Conservation (phyloP, 768 basidiomycete species). For the Tricholoma flavovirens region DNA sequence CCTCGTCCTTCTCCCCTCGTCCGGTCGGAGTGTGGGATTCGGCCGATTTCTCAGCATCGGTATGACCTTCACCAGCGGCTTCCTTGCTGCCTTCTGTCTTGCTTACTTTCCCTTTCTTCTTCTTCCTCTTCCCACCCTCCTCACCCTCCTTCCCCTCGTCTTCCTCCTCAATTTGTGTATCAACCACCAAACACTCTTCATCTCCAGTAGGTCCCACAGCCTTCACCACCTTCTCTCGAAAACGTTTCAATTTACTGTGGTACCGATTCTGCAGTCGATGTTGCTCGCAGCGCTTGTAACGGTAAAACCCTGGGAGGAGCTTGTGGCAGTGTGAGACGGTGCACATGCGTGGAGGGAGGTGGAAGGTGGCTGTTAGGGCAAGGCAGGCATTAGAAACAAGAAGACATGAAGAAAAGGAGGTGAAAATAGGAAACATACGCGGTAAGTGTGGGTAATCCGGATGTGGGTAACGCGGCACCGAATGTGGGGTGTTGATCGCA, state of each 20-base stretch:
- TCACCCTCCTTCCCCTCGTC: neutral
- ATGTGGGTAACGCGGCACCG: neutral
- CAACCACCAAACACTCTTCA: neutral
- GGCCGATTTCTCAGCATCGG: neutral
- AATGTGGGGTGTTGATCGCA: neutral
- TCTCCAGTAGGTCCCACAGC: neutral
- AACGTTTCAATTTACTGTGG: slow-evolving; percentile 46
- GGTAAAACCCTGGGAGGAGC: slow-evolving; percentile 40
- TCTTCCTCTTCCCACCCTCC: neutral
- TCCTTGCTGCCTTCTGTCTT: neutral
- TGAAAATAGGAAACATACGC: neutral
- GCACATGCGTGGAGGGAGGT: slow-evolving; percentile 42
- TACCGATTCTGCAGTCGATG: slow-evolving; percentile 52
- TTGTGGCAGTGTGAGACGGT: slow-evolving; percentile 54
- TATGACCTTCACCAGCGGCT: neutral
- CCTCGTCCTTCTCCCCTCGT: neutral
- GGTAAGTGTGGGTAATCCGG: neutral
- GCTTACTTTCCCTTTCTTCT: neutral
- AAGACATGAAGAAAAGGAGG: neutral
- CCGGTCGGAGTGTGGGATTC: neutral
- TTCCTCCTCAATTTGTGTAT: neutral
- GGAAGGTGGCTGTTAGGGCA: slow-evolving; percentile 7
- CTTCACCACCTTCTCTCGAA: slow-evolving; percentile 42
- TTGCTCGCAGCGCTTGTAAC: slow-evolving; percentile 49
- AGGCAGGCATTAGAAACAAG: neutral